A percentile compares a stretch with the other conserved stretches of the same genome.
These are phyloP conservation scores for Neonothopanus nambi DNA, from an alignment of 1,284 basidiomycete genomes.

Conservation along the genomic window DNA sequence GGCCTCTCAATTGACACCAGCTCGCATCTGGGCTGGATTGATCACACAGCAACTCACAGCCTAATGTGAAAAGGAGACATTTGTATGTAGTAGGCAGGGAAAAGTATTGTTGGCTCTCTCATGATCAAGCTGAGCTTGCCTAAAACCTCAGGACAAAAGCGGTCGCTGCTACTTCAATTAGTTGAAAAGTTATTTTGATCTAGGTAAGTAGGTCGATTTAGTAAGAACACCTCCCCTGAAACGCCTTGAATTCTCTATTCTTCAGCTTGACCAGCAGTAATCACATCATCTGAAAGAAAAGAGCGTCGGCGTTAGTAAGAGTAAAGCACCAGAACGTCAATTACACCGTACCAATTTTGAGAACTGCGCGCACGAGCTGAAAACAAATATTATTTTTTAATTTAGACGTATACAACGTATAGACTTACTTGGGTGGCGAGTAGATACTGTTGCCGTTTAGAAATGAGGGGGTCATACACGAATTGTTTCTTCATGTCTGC, in stretches of 20 bases:
- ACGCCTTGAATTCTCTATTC: slow-evolving; percentile 9
- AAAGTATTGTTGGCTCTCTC: no score
- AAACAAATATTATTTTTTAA: slow-evolving; percentile 12
- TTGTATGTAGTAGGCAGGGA: no score
- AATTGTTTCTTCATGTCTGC: slow-evolving; percentile 97
- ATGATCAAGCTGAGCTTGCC: no score
- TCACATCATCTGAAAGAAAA: slow-evolving; percentile 20
- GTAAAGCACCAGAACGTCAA: not conserved
- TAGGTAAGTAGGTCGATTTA: no score
- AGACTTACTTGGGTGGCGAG: slow-evolving; percentile 89
- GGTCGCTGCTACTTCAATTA: no score
- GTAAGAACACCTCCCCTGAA: no score
- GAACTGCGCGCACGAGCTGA: slow-evolving; percentile 68
- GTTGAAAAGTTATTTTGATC: no score
- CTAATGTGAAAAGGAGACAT: no score
- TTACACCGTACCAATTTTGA: slow-evolving; percentile 64
- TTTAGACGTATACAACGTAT: not conserved
- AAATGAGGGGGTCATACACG: slow-evolving; percentile 96
- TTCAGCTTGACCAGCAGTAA: slow-evolving; percentile 20
- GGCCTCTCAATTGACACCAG: no score
- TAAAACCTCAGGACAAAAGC: no score
- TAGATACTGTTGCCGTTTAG: slow-evolving; percentile 95
- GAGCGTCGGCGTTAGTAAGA: not conserved
- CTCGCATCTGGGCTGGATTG: no score
- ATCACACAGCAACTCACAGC: no score